Evolutionary conservation across 371 early-diverging fungal genomes (phyloP).

Genomic region (Zopfochytrium polystomum): DNA sequence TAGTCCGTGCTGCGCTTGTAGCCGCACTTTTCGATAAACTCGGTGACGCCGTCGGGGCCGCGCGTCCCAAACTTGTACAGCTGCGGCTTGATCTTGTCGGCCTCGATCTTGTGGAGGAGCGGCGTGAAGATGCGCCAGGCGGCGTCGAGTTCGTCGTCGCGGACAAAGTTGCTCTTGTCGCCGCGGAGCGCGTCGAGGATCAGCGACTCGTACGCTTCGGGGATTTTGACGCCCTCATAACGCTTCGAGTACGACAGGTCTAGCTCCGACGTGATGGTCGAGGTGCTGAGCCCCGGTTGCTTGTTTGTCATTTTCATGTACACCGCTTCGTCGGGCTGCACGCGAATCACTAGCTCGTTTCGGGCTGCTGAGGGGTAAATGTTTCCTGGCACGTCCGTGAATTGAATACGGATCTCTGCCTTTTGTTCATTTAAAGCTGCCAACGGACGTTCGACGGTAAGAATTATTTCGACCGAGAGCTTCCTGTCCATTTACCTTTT

Average conservation of each 20-base stretch:
- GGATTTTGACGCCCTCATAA: conserved; percentile 80
- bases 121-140: conserved; percentile 98
- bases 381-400: conserved; percentile 79
- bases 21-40: conserved; percentile 71
- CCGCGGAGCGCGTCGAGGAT: conserved; percentile 86
- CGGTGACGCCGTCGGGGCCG: conserved; percentile 76
- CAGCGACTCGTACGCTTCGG: conserved; percentile 94
- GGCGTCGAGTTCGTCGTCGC: conserved; percentile 91
- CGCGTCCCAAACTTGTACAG: conserved; percentile 85
- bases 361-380: conserved; percentile 72
- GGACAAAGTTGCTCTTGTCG: conserved; percentile 96
- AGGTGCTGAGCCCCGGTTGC: conserved; percentile 57
- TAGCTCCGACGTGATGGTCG: conserved; percentile 72
- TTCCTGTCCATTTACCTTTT: conserved; percentile 56
- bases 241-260: conserved; percentile 86
- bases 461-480: no score
- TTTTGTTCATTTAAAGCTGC: conserved; percentile 88
- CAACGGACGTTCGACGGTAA: no score
- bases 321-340: conserved; percentile 93
- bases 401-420: conserved; percentile 95
- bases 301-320: conserved; percentile 96
- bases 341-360: conserved; percentile 95
- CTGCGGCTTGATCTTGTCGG: conserved; percentile 62
- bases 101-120: conserved; percentile 83
- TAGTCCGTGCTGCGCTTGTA: conserved; percentile 44